Evolutionary conservation across 441 rosid species (phyloP).

Genomic region (Adansonia grandidieri): DNA sequence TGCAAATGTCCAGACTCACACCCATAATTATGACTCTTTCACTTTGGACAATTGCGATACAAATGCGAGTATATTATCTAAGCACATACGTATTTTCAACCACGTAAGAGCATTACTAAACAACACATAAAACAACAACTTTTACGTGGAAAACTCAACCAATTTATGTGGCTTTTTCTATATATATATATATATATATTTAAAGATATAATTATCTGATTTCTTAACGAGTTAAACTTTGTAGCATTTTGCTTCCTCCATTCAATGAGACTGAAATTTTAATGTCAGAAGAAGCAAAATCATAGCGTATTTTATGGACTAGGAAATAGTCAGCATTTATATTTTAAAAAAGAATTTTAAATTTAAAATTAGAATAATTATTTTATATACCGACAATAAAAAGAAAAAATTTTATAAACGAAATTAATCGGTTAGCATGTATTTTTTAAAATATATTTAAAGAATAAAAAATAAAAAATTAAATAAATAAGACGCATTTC

Average conservation of each 20-base stretch:
- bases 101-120: background rate
- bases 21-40: conserved; percentile 21
- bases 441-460: too few species aligned
- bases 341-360: background rate
- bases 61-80: background rate
- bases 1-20: too few species aligned
- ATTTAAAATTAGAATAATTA: background rate
- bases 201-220: background rate
- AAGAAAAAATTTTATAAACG: too few species aligned
- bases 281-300: conserved; percentile 1
- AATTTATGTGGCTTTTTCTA: background rate
- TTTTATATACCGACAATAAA: background rate
- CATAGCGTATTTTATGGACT: background rate
- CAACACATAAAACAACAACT: background rate
- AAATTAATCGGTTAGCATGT: too few species aligned
- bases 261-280: background rate
- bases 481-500: too few species aligned
- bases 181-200: too few species aligned
- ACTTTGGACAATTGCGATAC: conserved; percentile 20
- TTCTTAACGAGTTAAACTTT: background rate
- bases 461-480: too few species aligned
- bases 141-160: conserved; percentile 20
- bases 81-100: conserved; percentile 13
- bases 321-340: background rate
- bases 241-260: background rate